Evolutionary conservation across 129 eudicot species (phyloP), one percentile per base, ranked within the genome.

Genomic region (Flaveria brownii): DNA sequence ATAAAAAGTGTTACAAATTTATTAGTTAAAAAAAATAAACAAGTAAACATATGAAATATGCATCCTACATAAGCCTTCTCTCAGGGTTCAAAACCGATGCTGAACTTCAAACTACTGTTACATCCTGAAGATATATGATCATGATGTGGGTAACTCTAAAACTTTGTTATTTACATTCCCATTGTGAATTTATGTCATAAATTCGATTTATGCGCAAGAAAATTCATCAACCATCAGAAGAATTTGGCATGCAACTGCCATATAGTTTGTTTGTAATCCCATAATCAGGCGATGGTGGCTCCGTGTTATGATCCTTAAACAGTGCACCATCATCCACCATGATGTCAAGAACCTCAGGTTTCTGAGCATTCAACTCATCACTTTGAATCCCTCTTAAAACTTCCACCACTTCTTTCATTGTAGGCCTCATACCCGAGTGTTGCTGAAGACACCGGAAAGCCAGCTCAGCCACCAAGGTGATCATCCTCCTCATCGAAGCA

Each of bases 391-490:
- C 83, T 82, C 81, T 83, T 79, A 94, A 79, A 25, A 72, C 68
- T 57, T 86, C 88, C 73, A 84, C 77, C 75, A 91, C 96, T 78
- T 94, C 93, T 46, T 84, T 67, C 98, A 94, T 94, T 4, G 93
- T 78, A 14, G 98, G 98, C 76, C 98, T 88, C 96, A 88, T 82
- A 70, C 86, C 97, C 66, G 82, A 79, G 65, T 87, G 96, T 84
- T 83, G 87, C 51, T 94, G 98, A 83, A 94, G 63, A 51, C 98
- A 94, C 42, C 88, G 87, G 54, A 88, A 94, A 6, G 93, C 98
- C 72, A 91, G 71, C 74, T 90, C 96, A 2, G 93, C 97, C 55
- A 88, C 97, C 78, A 81, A 55, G 12, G 88, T 91, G 30, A 79
- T 75, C 91, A 80, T 86, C 91, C 90, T 85, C 79, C 89, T 84